Evolutionary conservation across 345 rosid genomes (phyloP), one percentile per base, ranked within the genome.

Genomic region (Lenwebbia sp.): DNA sequence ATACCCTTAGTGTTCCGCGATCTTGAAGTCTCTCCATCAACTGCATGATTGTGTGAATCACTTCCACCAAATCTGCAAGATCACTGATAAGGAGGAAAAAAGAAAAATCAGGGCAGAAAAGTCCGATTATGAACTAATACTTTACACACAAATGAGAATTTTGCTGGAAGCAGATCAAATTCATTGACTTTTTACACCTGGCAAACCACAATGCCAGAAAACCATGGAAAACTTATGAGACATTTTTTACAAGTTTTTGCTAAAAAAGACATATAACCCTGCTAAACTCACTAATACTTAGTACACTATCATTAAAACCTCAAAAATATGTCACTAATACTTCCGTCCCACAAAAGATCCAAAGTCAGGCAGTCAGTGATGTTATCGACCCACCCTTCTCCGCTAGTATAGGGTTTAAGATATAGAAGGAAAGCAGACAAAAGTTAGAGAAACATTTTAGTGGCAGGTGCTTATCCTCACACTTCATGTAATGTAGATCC

Each of bases 41-140:
- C 91, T 91, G 89, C 62, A 92, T 91, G 83, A 96, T 92, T 44
- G 88, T 50, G 85, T 95, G 90, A 88, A 94, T 89, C 87, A 91
- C 93, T 92, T 96, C 99, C n/a, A 96, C 96, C 90, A 97, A 89
- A 91, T 96, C 96, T 90, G 96, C 96, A 90, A 97, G 98, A 91
- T 97, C 94, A 91, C 99, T 96, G 96, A 65, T 88, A 89, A 89
- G 87, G 85, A 89, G 81, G 84, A 88, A 23, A 86, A 86, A 37
- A 82, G 54, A 54, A 85, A 85, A 86, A 55, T 56, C 82, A 85
- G 84, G 53, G 84, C 37, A 70, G 78, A 25, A 70, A 70, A 70
- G 25, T 70, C 33, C 5, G 2, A 70, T 7, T 15, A 62, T 62
- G 40, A 62, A 62, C 33, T 62, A 30, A 30, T 62, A 78, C 58